These are phyloP conservation scores for Laguncularia racemosa DNA, from an alignment of 345 rosid species.

Conservation along the genomic window DNA sequence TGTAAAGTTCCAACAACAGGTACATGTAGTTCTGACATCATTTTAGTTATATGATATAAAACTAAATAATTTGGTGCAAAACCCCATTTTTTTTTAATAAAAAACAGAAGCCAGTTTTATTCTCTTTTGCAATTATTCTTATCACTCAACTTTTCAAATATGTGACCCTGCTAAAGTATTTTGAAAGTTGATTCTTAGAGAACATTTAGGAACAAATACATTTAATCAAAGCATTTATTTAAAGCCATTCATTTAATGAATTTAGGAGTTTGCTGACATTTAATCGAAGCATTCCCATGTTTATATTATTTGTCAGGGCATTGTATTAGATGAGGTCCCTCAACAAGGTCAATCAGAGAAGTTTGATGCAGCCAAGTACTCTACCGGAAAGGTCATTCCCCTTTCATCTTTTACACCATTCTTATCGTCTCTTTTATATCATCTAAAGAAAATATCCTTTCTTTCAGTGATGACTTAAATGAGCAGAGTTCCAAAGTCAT, in stretches of 20 bases:
- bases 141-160: neutral
- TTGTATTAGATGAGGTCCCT: slow-evolving; percentile 42
- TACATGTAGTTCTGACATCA: too few species aligned
- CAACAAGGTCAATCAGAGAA: slow-evolving; percentile 49
- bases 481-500: slow-evolving; percentile 14
- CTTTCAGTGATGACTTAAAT: slow-evolving; percentile 5
- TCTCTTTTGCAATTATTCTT: too few species aligned
- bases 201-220: too few species aligned
- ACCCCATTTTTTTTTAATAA: too few species aligned
- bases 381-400: slow-evolving; percentile 63
- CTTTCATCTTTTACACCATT: neutral
- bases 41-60: too few species aligned
- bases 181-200: too few species aligned
- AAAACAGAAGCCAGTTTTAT: too few species aligned
- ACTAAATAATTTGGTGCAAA: too few species aligned
- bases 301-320: slow-evolving; percentile 44
- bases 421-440: neutral
- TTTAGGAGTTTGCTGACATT: neutral
- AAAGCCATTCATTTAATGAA: neutral
- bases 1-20: too few species aligned
- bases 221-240: too few species aligned
- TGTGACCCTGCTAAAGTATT: neutral
- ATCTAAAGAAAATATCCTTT: slow-evolving; percentile 6
- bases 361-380: slow-evolving; percentile 83
- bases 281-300: neutral